Evolutionary conservation across 805 yeast species (phyloP).

Genomic region (Candida ascalaphidarum): DNA sequence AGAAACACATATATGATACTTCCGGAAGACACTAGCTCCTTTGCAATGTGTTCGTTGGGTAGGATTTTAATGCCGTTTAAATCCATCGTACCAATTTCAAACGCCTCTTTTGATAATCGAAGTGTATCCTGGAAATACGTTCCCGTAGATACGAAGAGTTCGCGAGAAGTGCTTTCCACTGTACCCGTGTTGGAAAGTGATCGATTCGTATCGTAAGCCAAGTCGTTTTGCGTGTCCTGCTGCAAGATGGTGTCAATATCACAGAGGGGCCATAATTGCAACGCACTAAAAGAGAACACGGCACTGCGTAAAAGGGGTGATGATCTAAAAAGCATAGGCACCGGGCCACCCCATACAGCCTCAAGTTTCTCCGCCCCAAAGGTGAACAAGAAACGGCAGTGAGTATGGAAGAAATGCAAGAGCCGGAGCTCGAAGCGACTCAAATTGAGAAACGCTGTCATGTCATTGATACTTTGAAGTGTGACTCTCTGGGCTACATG

Average conservation of each 20-base stretch:
- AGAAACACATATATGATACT: too few relatives aligned
- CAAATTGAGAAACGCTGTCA: slow-evolving; percentile 11
- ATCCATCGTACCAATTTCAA: too few relatives aligned
- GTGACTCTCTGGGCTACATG: too few relatives aligned
- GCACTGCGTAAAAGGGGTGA: slow-evolving; percentile 17
- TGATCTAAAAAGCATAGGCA: slow-evolving; percentile 15
- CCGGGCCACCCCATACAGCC: slow-evolving; percentile 15
- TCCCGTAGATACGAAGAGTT: slow-evolving; percentile 11
- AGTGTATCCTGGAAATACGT: slow-evolving; percentile 15
- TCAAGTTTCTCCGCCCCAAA: slow-evolving; percentile 13
- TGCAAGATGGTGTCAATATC: slow-evolving; percentile 7
- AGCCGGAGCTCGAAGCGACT: slow-evolving; percentile 16
- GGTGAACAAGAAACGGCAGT: slow-evolving; percentile 19
- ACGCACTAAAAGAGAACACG: slow-evolving; percentile 16
- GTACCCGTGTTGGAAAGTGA: too few relatives aligned
- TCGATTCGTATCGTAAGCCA: not conserved
- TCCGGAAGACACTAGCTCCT: too few relatives aligned
- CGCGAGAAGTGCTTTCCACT: too few relatives aligned
- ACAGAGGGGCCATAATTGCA: slow-evolving; percentile 17
- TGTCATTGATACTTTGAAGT: too few relatives aligned
- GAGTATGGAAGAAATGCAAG: slow-evolving; percentile 17
- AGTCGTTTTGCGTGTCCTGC: slow-evolving; percentile 1
- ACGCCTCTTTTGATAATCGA: too few relatives aligned
- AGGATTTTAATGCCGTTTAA: too few relatives aligned
- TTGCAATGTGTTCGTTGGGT: too few relatives aligned